Evolutionary conservation across 768 basidiomycete genomes (phyloP), one percentile per base, ranked within the genome.

Genomic region (Floccularia luteovirens): DNA sequence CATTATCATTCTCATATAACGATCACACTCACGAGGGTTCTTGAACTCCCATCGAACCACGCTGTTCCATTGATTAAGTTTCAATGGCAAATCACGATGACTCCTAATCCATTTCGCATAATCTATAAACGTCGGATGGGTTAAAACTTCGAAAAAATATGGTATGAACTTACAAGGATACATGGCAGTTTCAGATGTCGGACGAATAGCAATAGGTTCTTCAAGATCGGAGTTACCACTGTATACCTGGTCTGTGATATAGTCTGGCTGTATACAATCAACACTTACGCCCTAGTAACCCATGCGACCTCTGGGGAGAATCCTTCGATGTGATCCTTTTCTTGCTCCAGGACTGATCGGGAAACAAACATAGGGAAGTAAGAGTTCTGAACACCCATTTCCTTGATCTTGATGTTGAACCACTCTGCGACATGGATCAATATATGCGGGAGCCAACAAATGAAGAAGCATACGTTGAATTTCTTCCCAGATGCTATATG

Each of bases 11-110:
- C 5, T 28, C 20, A 30, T n/a, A 31, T 34, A 14, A 23, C 41
- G 5, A 32, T n/a, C n/a, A n/a, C n/a, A 64, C 82, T 57, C 45
- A 88, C 86, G 93, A 43, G 94, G 94, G 60, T 93, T 93, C 67
- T 99, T 99, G 75, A 99, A 99, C 61, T 99, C 94, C 96, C 96
- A 99, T 43, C 96, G 84, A 23, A 99, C 96, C 51, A 99, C 92
- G 48, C 82, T 91, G 67, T 99, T 99, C 96, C 96, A 99, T 60
- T 97, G 87, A 65, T 98, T 99, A 34, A 98, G 74, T 61, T 94
- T 96, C 52, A 99, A 67, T 2, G 96, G 96, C 35, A 99, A 80
- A 58, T 99, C 96, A 43, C 96, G 89, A 62, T 99, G 86, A 45
- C 84, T 88, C 57, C 92, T 87, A 59, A 99, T 90, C 96, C 96